phyloP scores from a whole-genome alignment of 2,329 filamentous ascomycete species.

The Phoma sp. region DNA sequence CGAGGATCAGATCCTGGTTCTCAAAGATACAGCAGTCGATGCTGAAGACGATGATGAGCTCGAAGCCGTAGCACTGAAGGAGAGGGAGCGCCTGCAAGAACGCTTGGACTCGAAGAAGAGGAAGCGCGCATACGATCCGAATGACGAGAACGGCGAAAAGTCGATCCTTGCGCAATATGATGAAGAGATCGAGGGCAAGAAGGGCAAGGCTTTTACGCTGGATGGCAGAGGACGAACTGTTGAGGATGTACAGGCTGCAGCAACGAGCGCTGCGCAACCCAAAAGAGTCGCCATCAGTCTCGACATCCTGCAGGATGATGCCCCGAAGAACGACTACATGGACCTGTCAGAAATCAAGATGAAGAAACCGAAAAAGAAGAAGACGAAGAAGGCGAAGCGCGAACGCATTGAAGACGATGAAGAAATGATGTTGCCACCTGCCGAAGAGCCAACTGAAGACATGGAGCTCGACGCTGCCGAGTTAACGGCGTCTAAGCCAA shows the following conservation, averaged over 20 bases:
- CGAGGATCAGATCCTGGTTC: slow-evolving; percentile 85
- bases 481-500: slow-evolving; percentile 32
- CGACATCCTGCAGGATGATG: slow-evolving; percentile 70
- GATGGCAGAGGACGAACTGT: slow-evolving; percentile 74
- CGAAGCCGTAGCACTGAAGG: slow-evolving; percentile 74
- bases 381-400: slow-evolving; percentile 40
- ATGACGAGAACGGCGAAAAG: slow-evolving; percentile 68
- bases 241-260: slow-evolving; percentile 66
- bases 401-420: slow-evolving; percentile 61
- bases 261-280: slow-evolving; percentile 58
- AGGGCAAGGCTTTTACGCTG: slow-evolving; percentile 84
- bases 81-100: slow-evolving; percentile 75
- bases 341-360: slow-evolving; percentile 87
- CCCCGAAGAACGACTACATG: slow-evolving; percentile 82
- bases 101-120: slow-evolving; percentile 88
- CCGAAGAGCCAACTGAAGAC: slow-evolving; percentile 37
- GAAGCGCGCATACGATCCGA: slow-evolving; percentile 85
- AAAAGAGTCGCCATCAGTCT: slow-evolving; percentile 77
- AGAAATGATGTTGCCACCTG: slow-evolving; percentile 56
- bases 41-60: slow-evolving; percentile 90
- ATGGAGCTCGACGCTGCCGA: slow-evolving; percentile 76
- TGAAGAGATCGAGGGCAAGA: slow-evolving; percentile 91
- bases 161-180: slow-evolving; percentile 89
- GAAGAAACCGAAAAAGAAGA: slow-evolving; percentile 62
- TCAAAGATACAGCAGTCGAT: slow-evolving; percentile 88